Base-by-base conservation (phyloP, 441 rosid species). In the Croton setiger region DNA sequence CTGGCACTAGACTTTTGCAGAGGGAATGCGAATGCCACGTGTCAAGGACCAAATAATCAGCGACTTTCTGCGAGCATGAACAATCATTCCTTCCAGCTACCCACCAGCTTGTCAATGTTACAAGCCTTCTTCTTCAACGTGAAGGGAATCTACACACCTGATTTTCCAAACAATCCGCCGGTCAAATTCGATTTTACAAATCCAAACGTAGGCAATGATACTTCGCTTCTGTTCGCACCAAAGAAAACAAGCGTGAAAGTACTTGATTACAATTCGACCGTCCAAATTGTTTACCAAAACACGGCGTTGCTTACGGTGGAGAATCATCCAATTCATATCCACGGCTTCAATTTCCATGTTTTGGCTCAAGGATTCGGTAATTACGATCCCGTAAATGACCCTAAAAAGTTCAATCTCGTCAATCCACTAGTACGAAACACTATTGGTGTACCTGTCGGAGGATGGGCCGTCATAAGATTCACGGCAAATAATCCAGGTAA, bases 311-410 rank as follows among this genome's bases (percentile, higher is more conserved):
- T 90, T 0, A 82, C 64, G 0, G 71, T 76, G 0, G 99, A 94
- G 86, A 89, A 64, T 68, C 99, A 92, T 69, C 99, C 99, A 0
- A 88, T 92, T 79, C 99, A 94, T 44, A 20, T 94, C 10, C 99
- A 94, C 49, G 98, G 98, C 2, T 82, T 80, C 61, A 82, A 94
- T 65, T 90, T 94, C 70, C 83, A 90, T 48, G 89, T 92, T 2
- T 5, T 94, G 79, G 97, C 92, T 71, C 96, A 87, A 79, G 99
- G 93, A 21, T 94, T 94, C 49, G 98, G 99, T 44, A 90, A 86
- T 58, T 94, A 79, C 60, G 72, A 94, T 78, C 76, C 82, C 2
- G 60, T 17, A 4, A 81, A 66, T 3, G 87, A 83, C 61, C 56
- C 79, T 0, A 82, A 74, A 44, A 90, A 79, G 64, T 82, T 83